These are phyloP conservation scores for Metschnikowia similis DNA, from an alignment of 805 yeast genomes.

Conservation along the genomic window DNA sequence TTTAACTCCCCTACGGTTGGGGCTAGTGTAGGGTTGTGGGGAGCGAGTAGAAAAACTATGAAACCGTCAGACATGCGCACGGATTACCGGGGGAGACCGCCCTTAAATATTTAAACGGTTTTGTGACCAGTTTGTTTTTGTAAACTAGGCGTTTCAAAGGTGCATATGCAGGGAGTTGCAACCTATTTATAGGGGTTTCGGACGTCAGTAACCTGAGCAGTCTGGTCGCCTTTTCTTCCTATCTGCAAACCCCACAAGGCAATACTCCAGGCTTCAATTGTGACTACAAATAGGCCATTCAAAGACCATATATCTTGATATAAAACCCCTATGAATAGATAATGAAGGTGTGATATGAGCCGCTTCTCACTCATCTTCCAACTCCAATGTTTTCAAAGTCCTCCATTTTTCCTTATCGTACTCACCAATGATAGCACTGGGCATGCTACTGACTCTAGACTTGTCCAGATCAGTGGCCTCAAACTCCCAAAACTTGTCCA, in stretches of 20 bases:
- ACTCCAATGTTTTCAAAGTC: constrained; percentile 39
- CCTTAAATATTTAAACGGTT: too few species aligned
- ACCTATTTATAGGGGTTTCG: neutral
- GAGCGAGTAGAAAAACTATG: too few species aligned
- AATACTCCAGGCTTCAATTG: too few species aligned
- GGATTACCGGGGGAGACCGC: too few species aligned
- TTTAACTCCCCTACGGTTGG: neutral
- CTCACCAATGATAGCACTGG: constrained; percentile 58
- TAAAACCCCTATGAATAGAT: neutral
- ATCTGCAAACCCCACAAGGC: too few species aligned
- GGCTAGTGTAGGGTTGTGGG: too few species aligned
- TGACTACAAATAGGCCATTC: too few species aligned
- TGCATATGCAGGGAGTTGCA: constrained; percentile 1
- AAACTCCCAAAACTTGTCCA: constrained; percentile 25
- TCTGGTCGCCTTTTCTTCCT: neutral
- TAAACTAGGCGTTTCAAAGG: neutral
- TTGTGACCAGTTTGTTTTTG: neutral
- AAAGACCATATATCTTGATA: too few species aligned
- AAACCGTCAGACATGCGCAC: too few species aligned
- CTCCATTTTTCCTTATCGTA: constrained; percentile 67
- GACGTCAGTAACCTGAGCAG: neutral
- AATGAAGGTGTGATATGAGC: neutral
- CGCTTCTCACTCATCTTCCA: constrained; percentile 1
- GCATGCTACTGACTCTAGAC: constrained; percentile 43
- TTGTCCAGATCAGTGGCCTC: constrained; percentile 32